A percentile compares a stretch with the other conserved stretches of the same genome.
phyloP scores from a whole-genome alignment of 2,329 filamentous ascomycete genomes.

The Claviceps spartinae region DNA sequence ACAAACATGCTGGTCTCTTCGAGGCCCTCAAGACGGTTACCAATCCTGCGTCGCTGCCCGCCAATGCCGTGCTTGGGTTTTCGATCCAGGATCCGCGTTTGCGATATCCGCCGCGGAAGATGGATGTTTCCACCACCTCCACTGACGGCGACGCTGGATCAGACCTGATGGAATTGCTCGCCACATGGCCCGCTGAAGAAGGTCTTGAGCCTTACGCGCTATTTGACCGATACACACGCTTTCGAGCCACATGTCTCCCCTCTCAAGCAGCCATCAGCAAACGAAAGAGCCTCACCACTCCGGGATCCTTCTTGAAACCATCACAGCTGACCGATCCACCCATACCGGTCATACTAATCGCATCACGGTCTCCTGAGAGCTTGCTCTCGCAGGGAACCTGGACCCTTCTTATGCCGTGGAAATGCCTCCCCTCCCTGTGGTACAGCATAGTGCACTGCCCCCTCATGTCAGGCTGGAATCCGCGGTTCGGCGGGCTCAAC shows the following conservation, averaged over 20 bases:
- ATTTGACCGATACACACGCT: conserved; percentile 55
- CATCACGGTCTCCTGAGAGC: conserved; percentile 35
- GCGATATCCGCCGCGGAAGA: conserved; percentile 54
- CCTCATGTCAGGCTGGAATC: conserved; percentile 64
- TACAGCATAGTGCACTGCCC: conserved; percentile 73
- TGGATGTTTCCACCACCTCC: conserved; percentile 24
- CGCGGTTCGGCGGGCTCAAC: conserved; percentile 67
- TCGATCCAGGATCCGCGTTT: conserved; percentile 67
- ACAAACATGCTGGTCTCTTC: conserved; percentile 35
- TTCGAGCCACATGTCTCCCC: conserved; percentile 50
- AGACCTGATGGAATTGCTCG: conserved; percentile 44
- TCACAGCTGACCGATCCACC: conserved; percentile 47
- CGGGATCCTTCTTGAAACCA: conserved; percentile 48
- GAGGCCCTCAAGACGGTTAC: conserved; percentile 42
- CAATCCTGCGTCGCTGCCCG: conserved; percentile 56
- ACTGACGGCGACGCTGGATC: conserved; percentile 12
- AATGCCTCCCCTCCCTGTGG: conserved; percentile 77
- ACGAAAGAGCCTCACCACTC: conserved; percentile 48
- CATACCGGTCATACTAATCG: conserved; percentile 64
- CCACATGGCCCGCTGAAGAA: conserved; percentile 53
- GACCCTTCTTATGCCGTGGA: conserved; percentile 82
- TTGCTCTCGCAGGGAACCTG: conserved; percentile 53
- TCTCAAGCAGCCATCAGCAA: conserved; percentile 73
- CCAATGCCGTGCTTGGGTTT: conserved; percentile 59
- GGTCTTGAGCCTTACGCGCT: conserved; percentile 35